Evolutionary conservation across 2,329 filamentous ascomycete genomes (phyloP).

Genomic region (Colletotrichum australisinense): DNA sequence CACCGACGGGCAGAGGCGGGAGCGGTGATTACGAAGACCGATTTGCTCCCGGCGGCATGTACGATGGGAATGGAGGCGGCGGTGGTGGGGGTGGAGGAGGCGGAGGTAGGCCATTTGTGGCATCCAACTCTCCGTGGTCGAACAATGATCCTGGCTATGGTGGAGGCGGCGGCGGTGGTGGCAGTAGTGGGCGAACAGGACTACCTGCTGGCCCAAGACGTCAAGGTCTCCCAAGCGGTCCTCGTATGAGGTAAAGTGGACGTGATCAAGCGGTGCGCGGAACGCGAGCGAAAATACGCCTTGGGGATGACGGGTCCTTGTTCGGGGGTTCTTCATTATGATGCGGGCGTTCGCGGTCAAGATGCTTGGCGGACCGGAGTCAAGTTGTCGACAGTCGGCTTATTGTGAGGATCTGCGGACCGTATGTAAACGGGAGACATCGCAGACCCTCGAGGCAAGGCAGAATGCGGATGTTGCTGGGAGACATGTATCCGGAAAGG

Average conservation of each 20-base stretch:
- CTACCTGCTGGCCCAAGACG: slow-evolving; percentile 59
- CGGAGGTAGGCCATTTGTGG: slow-evolving; percentile 54
- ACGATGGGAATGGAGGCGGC: slow-evolving; percentile 51
- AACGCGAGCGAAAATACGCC: not conserved
- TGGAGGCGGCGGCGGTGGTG: slow-evolving; percentile 43
- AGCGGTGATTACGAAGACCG: slow-evolving; percentile 56
- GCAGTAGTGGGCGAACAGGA: slow-evolving; percentile 53
- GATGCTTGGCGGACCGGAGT: not conserved
- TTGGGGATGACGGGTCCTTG: not conserved
- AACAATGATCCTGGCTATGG: slow-evolving; percentile 50
- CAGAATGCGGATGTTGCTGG: slow-evolving; percentile 18
- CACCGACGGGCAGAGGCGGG: slow-evolving; percentile 48
- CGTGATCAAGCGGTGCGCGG: not conserved
- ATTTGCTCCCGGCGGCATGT: slow-evolving; percentile 58
- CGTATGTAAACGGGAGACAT: not conserved
- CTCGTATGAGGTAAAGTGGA: slow-evolving; percentile 53
- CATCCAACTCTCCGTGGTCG: slow-evolving; percentile 61
- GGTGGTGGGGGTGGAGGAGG: slow-evolving; percentile 44
- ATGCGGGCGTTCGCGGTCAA: not conserved
- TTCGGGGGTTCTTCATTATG: not conserved
- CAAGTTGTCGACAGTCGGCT: not conserved
- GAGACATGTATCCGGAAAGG: slow-evolving; percentile 5
- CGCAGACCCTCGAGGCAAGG: not conserved
- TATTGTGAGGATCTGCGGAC: not conserved
- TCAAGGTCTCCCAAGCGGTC: slow-evolving; percentile 43